Base-by-base conservation (phyloP, 768 basidiomycete species). In the Rhizopogon vulgaris region DNA sequence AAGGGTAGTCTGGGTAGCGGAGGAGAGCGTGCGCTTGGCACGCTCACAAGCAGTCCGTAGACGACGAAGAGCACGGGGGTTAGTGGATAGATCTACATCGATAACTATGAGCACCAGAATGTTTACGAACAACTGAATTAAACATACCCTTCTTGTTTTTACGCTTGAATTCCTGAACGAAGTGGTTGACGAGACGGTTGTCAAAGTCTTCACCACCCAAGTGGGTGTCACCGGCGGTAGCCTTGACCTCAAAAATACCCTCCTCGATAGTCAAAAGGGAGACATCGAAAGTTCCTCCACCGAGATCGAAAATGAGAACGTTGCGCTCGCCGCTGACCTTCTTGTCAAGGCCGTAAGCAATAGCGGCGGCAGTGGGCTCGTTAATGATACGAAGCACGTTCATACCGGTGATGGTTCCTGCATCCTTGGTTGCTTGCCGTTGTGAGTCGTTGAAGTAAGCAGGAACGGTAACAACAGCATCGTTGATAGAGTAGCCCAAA, bases 371-470 rank as follows among this genome's bases (percentile, higher is more conserved):
- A 42, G 95, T 98, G 37, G 95, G 94, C 72, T 98, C 95, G 75
- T 97, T 97, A 77, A 97, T 95, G 71, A 97, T 96, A 75, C 95
- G 93, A 64, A 95, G 89, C 55, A 97, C 89, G 67, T 95, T 93
- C 59, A 98, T 74, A 56, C 95, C 95, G 17, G 93, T 81, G 63
- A 98, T 97, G 55, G 82, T 83, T 61, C 95, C 95, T 36, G 95
- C 94, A 65, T 98, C 95, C 77, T 96, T 98, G 63, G 95, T 98
- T 18, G 95, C 95, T 65, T 95, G 93, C 67, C 95, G 90, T 69
- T 98, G 95, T 24, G 95, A 94, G 76, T 98, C 94, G 71, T 98
- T 98, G 80, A 97, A 97, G 78, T 97, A 97, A 36, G 94, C 94
- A 30, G 94, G 94, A 57, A 97, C 87, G 25, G 94, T 95, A 63